phyloP scores from a whole-genome alignment of 345 rosid species.

The Populus pruinosa region DNA sequence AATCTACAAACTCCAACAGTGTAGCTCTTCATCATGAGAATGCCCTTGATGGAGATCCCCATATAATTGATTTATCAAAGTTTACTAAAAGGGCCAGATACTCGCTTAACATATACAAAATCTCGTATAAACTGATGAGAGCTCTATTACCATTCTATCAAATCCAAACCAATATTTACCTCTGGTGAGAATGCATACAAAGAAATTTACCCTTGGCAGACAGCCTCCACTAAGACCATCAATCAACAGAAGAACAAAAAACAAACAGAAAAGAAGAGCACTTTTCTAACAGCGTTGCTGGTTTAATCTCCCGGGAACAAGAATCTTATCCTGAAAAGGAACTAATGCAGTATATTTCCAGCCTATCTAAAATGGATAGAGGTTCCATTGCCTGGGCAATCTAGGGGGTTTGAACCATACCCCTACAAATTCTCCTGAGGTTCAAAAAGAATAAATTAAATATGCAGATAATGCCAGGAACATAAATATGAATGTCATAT shows the following conservation, averaged over 20 bases:
- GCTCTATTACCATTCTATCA: not conserved
- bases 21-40: not conserved
- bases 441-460: not conserved
- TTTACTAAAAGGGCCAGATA: not conserved
- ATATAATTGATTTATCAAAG: not conserved
- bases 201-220: not conserved
- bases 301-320: not conserved
- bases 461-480: not conserved
- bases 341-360: not conserved
- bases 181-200: not conserved
- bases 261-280: not conserved
- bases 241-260: not conserved
- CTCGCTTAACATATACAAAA: not conserved
- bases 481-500: not conserved
- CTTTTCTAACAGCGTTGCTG: not conserved
- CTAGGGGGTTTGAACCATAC: not conserved
- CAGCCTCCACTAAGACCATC: not conserved
- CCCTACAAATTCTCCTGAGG: not conserved
- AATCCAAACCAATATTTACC: not conserved
- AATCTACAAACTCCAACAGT: not conserved
- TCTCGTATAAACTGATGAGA: not conserved
- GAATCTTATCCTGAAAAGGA: not conserved
- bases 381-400: not conserved
- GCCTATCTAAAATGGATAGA: not conserved
- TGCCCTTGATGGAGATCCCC: not conserved